Percentiles rank a stretch among this genome's conserved stretches.
These are phyloP conservation scores for Colletotrichum musae DNA, from an alignment of 2,329 filamentous ascomycete genomes.

Conservation along the genomic window DNA sequence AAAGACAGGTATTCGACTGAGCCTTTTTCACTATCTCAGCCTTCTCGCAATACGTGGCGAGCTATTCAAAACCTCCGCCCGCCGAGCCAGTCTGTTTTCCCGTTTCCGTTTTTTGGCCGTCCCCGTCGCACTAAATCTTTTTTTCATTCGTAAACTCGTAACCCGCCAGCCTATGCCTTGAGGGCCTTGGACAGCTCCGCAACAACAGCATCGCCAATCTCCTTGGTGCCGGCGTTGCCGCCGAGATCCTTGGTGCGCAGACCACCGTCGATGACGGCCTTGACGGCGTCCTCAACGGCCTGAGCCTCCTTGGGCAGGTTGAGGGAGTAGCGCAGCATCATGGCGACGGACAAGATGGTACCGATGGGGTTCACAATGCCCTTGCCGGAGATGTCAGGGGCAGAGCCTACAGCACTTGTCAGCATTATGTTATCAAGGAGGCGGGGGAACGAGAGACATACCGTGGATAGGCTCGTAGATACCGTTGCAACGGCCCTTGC, in stretches of 20 bases:
- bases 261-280: slow-evolving; percentile 83
- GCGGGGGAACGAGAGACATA: slow-evolving; percentile 54
- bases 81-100: slow-evolving; percentile 9
- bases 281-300: slow-evolving; percentile 86
- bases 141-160: slow-evolving; percentile 6
- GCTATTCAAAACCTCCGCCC: slow-evolving; percentile 23
- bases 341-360: slow-evolving; percentile 90
- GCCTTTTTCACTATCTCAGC: slow-evolving; percentile 16
- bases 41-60: slow-evolving; percentile 20
- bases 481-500: slow-evolving; percentile 87
- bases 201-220: slow-evolving; percentile 79
- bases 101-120: slow-evolving; percentile 1
- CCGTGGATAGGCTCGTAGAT: slow-evolving; percentile 99
- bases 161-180: slow-evolving; percentile 52
- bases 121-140: background rate
- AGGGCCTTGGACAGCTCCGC: slow-evolving; percentile 81
- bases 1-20: slow-evolving; percentile 8
- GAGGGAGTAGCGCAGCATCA: slow-evolving; percentile 97
- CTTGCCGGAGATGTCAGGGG: slow-evolving; percentile 93
- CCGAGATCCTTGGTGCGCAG: slow-evolving; percentile 88
- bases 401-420: slow-evolving; percentile 73
- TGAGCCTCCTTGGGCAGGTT: slow-evolving; percentile 82
- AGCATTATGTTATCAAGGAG: background rate
- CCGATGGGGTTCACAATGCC: slow-evolving; percentile 89
- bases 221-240: slow-evolving; percentile 77